Conservation (phyloP, 1,284 basidiomycete species). For the Trichosporon ovoides region DNA sequence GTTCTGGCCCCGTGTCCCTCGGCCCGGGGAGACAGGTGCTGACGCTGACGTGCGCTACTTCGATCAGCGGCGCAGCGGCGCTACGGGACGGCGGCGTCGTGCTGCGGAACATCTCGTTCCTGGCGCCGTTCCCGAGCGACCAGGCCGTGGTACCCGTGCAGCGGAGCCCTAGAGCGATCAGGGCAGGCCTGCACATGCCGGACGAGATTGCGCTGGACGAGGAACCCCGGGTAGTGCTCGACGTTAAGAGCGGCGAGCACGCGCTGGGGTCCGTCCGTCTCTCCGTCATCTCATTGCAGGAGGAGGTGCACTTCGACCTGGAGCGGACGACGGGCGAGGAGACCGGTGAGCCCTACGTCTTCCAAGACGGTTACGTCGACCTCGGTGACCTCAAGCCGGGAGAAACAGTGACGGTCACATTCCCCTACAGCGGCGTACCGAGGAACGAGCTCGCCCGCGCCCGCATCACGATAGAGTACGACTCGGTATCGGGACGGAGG, state of each 20-base stretch:
- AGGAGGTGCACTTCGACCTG: constrained; percentile 25
- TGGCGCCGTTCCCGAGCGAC: constrained; percentile 14
- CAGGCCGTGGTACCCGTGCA: constrained; percentile 18
- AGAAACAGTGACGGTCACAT: constrained; percentile 15
- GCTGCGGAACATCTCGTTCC: constrained; percentile 26
- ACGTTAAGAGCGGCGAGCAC: constrained; percentile 24
- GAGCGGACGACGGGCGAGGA: constrained; percentile 15
- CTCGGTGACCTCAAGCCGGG: constrained; percentile 23
- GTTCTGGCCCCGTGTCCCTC: constrained; percentile 19
- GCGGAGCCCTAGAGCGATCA: constrained; percentile 24
- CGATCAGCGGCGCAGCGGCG: constrained; percentile 25
- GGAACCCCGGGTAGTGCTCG: constrained; percentile 31
- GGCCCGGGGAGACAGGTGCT: constrained; percentile 36
- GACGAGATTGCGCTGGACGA: constrained; percentile 36
- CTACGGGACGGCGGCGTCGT: constrained; percentile 20
- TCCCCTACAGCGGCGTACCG: constrained; percentile 34
- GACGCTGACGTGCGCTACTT: constrained; percentile 30
- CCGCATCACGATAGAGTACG: constrained; percentile 29
- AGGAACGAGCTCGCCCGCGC: constrained; percentile 32
- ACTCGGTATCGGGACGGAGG: constrained; percentile 6
- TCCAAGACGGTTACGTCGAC: neutral
- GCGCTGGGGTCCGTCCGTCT: constrained; percentile 20
- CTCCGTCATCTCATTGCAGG: constrained; percentile 19
- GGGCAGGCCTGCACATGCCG: constrained; percentile 34
- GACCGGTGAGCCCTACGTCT: neutral